Evolutionary conservation across 371 early-diverging fungal species (phyloP), one percentile per base, ranked within the genome.

Genomic region (Apophysomyces variabilis): DNA sequence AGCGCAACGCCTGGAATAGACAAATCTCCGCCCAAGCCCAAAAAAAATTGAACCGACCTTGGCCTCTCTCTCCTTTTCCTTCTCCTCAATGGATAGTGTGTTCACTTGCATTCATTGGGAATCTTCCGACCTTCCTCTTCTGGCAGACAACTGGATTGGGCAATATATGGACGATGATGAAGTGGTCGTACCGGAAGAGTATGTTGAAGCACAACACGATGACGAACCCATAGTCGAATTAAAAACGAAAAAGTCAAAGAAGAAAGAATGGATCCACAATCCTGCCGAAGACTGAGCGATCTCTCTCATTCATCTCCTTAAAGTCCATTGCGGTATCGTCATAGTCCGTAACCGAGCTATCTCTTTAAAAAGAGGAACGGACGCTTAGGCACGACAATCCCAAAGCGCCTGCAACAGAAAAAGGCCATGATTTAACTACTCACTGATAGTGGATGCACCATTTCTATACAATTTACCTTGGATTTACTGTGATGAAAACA

Each of bases 91-190:
- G 68, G 68, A 66, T 58, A 71, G 66, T 16, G 36, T 26, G 0
- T 71, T 69, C 54, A 68, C 64, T 47, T 62, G 63, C 50, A 62
- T 68, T 57, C 73, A 72, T 46, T 69, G 69, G 69, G 66, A 59
- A 37, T 39, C 57, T n/a, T 60, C 66, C 4, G 60, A 57, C 9
- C 59, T 72, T 8, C 69, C 69, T 0, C 57, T 68, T 4, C 38
- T 68, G 4, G 69, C 69, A 16, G 69, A 69, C 61, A 62, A 65
- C 7, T 71, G 68, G 71, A 64, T 67, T 41, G 66, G 66, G 21
- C 47, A 56, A n/a, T 36, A 64, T 12, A 50, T 72, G 36, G 64
- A 66, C 12, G 69, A 72, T 39, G 69, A 72, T 11, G 38, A 59
- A 13, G 58, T 68, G 5, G 58, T 60, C 14, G 64, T 63, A 21